phyloP scores from a whole-genome alignment of 2,329 filamentous ascomycete genomes.

The Neopestalotiopsis clavispora region DNA sequence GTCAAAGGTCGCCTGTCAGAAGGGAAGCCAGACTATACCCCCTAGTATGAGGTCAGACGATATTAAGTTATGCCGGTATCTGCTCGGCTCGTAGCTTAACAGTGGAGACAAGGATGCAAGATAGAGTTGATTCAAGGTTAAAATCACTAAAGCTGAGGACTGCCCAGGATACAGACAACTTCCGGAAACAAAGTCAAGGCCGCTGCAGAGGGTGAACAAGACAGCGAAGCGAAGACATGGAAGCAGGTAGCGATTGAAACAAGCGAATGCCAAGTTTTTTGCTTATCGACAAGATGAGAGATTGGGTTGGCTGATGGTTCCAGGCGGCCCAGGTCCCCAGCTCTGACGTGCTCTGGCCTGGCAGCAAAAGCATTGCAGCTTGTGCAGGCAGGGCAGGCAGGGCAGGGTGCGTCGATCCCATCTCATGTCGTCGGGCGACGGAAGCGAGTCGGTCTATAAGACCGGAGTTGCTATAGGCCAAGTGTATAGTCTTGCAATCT shows the following conservation, averaged over 20 bases:
- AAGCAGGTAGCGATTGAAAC: not conserved
- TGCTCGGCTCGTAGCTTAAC: not conserved
- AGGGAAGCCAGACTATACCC: not conserved
- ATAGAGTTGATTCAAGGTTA: conserved; percentile 15
- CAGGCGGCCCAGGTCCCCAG: not conserved
- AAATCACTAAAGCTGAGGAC: conserved; percentile 4
- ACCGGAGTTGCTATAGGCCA: not conserved
- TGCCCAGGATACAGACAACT: conserved; percentile 6
- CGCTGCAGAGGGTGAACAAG: not conserved
- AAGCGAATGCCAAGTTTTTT: not conserved
- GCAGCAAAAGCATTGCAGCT: not conserved
- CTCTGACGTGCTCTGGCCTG: conserved; percentile 6
- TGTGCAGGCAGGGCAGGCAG: no score
- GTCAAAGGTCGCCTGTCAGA: not conserved
- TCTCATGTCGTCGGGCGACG: not conserved
- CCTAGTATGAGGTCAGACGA: not conserved
- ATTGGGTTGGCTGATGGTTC: not conserved
- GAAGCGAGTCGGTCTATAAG: not conserved
- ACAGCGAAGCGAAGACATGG: not conserved
- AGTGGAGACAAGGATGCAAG: not conserved
- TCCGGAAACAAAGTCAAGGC: conserved; percentile 11
- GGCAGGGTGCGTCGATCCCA: not conserved
- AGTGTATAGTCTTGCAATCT: conserved; percentile 5
- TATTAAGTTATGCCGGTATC: conserved; percentile 11
- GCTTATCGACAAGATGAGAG: conserved; percentile 6